These are phyloP conservation scores for Theileria equi DNA, from an alignment of 169 alveolate species.

Conservation along the genomic window DNA sequence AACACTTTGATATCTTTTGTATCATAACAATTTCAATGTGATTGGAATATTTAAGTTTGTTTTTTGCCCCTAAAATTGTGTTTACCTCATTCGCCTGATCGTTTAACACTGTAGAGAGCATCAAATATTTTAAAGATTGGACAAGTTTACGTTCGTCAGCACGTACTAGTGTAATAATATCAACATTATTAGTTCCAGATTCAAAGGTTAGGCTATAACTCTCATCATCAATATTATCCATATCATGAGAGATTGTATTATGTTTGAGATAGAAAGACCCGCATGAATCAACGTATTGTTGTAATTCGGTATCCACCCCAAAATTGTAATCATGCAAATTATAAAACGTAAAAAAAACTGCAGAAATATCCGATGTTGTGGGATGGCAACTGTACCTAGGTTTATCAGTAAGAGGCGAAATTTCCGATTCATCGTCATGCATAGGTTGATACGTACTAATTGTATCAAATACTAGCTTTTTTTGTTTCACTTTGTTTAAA, in stretches of 20 bases:
- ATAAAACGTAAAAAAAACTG: constrained; percentile 62
- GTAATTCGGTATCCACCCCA: neutral
- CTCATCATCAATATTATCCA: constrained; percentile 43
- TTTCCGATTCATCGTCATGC: constrained; percentile 43
- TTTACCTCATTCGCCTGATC: constrained; percentile 76
- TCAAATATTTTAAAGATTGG: constrained; percentile 84
- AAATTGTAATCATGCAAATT: constrained; percentile 29
- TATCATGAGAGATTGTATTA: constrained; percentile 38
- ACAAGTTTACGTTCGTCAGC: constrained; percentile 78
- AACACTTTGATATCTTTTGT: constrained; percentile 83
- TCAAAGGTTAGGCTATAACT: neutral
- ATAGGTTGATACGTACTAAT: constrained; percentile 32
- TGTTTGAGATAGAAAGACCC: constrained; percentile 60
- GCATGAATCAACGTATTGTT: constrained; percentile 15
- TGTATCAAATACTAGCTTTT: constrained; percentile 35
- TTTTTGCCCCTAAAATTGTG: constrained; percentile 74
- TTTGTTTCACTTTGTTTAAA: constrained; percentile 59
- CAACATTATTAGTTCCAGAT: constrained; percentile 32
- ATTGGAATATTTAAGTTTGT: constrained; percentile 79
- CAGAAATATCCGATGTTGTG: constrained; percentile 62
- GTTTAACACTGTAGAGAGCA: constrained; percentile 88
- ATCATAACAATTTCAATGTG: constrained; percentile 86
- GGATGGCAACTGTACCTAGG: constrained; percentile 67
- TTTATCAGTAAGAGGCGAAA: constrained; percentile 30
- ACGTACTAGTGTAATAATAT: constrained; percentile 51